Evolutionary conservation across 768 basidiomycete species (phyloP).

Genomic region (Psilocybe subaeruginosa): DNA sequence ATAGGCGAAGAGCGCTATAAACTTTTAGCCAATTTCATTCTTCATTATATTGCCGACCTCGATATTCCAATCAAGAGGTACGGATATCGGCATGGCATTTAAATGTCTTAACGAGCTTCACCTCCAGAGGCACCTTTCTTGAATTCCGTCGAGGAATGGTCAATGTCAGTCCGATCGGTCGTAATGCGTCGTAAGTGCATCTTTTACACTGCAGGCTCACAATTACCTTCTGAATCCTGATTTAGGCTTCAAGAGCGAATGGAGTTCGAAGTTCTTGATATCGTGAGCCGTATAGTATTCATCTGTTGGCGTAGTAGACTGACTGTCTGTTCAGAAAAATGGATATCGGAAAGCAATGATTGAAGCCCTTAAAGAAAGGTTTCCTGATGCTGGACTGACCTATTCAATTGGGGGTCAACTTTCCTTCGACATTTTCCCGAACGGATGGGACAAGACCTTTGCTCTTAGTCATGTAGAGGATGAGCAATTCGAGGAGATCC

Average conservation of each 20-base stretch:
- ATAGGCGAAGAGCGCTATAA: constrained; percentile 95
- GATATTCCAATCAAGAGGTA: constrained; percentile 95
- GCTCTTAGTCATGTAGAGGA: constrained; percentile 79
- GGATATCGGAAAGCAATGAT: constrained; percentile 76
- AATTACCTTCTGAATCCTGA: too few species aligned
- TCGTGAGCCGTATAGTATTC: constrained; percentile 44
- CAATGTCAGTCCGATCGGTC: constrained; percentile 94
- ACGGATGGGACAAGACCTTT: constrained; percentile 98
- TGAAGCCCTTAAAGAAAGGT: constrained; percentile 76
- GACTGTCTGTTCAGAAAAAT: constrained; percentile 43
- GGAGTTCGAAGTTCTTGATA: constrained; percentile 82
- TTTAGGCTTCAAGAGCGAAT: constrained; percentile 77
- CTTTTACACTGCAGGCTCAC: neutral
- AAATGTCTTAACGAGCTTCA: neutral
- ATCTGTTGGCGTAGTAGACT: constrained; percentile 28
- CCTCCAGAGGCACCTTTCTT: constrained; percentile 83
- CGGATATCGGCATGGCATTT: constrained; percentile 6
- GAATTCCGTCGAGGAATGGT: constrained; percentile 98
- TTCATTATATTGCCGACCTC: constrained; percentile 91
- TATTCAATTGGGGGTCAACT: constrained; percentile 96
- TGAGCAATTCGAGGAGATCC: constrained; percentile 91
- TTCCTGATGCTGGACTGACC: constrained; percentile 83
- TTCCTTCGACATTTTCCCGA: constrained; percentile 90
- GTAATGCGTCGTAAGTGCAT: constrained; percentile 83
- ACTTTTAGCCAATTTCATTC: constrained; percentile 85